Conservation (phyloP, 352 stramenopile species). For the Phytophthora agathidicida region DNA sequence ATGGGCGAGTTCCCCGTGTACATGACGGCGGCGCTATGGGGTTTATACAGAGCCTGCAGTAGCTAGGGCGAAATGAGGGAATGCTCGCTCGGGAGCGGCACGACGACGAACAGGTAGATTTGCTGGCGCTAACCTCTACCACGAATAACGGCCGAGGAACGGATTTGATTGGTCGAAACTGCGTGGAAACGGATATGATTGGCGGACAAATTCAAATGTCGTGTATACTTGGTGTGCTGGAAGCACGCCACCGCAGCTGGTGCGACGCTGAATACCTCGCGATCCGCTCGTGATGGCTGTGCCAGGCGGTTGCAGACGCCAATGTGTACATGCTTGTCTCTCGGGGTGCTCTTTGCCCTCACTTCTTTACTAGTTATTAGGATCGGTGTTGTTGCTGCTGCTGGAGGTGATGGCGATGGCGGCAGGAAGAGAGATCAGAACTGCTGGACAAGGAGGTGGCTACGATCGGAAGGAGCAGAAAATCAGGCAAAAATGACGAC, state of each 20-base stretch:
- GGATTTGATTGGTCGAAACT: conserved; percentile 11
- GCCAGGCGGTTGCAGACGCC: no score
- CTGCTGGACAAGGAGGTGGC: conserved; percentile 14
- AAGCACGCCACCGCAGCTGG: no score
- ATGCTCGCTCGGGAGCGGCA: conserved; percentile 11
- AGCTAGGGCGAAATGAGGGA: conserved; percentile 11
- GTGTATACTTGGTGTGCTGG: background rate
- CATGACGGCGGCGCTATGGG: conserved; percentile 28
- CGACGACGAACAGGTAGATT: conserved; percentile 1
- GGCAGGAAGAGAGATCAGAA: no score
- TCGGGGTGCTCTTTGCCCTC: no score
- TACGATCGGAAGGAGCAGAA: conserved; percentile 22
- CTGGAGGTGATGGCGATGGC: no score
- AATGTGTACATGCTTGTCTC: no score
- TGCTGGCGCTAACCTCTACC: conserved; percentile 3
- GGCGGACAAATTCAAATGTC: background rate
- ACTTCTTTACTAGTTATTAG: no score
- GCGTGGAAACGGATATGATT: background rate
- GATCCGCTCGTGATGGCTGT: conserved; percentile 7
- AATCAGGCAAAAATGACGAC: conserved; percentile 14
- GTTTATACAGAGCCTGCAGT: no score
- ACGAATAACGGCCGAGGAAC: background rate
- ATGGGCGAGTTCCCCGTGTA: conserved; percentile 34
- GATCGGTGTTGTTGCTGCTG: no score
- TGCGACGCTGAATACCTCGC: conserved; percentile 7